Percentiles rank a stretch among this genome's conserved stretches.
phyloP scores from a whole-genome alignment of 116 monocot genomes.

The Phalaenopsis hybrid region DNA sequence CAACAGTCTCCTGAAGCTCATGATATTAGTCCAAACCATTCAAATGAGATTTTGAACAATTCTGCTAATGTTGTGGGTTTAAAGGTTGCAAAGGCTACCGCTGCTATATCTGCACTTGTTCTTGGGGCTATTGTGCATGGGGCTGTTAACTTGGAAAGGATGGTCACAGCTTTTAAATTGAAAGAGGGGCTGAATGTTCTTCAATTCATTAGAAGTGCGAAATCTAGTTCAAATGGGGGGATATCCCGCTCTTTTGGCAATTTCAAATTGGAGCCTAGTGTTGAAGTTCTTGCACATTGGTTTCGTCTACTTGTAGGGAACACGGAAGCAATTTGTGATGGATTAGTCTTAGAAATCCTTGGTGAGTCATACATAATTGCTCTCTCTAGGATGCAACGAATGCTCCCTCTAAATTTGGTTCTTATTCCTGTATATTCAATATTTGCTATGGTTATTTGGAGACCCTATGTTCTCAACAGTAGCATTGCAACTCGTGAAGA shows the following conservation, averaged over 20 bases:
- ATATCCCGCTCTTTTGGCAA: slow-evolving; percentile 54
- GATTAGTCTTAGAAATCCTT: slow-evolving; percentile 73
- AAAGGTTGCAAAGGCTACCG: slow-evolving; percentile 60
- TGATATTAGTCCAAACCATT: slow-evolving; percentile 50
- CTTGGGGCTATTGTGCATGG: slow-evolving; percentile 78
- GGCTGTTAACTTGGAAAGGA: slow-evolving; percentile 64
- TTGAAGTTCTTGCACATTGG: slow-evolving; percentile 84
- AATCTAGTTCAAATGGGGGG: slow-evolving; percentile 67
- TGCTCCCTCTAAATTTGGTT: slow-evolving; percentile 64
- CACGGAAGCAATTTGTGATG: slow-evolving; percentile 72
- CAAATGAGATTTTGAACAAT: slow-evolving; percentile 57
- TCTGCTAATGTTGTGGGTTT: slow-evolving; percentile 41
- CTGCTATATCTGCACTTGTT: slow-evolving; percentile 88
- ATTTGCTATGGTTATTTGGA: slow-evolving; percentile 87
- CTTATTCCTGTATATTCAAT: slow-evolving; percentile 87
- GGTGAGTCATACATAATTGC: slow-evolving; percentile 66
- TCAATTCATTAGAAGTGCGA: slow-evolving; percentile 66
- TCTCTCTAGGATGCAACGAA: slow-evolving; percentile 84
- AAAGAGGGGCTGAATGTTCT: slow-evolving; percentile 84
- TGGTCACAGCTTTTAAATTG: slow-evolving; percentile 72
- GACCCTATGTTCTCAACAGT: slow-evolving; percentile 63
- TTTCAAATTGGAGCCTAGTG: slow-evolving; percentile 43
- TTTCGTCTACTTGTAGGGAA: slow-evolving; percentile 85
- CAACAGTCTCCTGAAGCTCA: slow-evolving; percentile 70
- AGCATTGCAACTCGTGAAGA: slow-evolving; percentile 70